Conservation (phyloP, 257 asterid genomes). For the Nicotiana attenuata region DNA sequence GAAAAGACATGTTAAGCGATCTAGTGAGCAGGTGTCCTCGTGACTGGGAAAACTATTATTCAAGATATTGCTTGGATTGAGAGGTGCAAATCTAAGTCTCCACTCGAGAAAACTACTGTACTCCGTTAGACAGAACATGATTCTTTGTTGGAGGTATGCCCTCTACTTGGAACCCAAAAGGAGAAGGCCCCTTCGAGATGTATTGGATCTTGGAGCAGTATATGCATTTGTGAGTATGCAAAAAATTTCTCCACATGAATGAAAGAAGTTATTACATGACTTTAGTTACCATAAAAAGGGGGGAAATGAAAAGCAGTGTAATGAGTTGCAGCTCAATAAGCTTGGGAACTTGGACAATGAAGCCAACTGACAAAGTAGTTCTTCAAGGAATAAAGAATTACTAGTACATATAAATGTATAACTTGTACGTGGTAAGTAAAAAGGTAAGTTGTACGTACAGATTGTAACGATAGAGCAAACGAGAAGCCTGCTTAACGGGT, state of each 20-base stretch:
- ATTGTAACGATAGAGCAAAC: conserved; percentile 84
- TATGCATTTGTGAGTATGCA: not conserved
- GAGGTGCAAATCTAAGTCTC: not conserved
- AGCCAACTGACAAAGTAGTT: not conserved
- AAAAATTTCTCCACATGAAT: not conserved
- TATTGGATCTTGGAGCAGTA: not conserved
- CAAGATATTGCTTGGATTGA: not conserved
- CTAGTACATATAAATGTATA: not conserved
- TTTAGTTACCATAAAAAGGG: not conserved
- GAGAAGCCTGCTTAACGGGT: conserved; percentile 79
- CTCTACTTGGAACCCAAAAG: conserved; percentile 6
- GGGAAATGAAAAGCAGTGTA: not conserved
- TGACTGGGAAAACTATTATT: not conserved
- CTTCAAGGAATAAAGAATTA: not conserved
- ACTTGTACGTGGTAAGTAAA: not conserved
- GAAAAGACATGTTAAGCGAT: not conserved
- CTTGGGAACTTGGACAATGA: not conserved
- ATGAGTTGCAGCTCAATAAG: not conserved
- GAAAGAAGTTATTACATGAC: not conserved
- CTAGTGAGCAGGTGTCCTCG: not conserved
- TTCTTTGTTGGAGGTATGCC: not conserved
- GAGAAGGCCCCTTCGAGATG: not conserved
- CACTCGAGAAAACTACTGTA: not conserved
- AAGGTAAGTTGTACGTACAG: conserved; percentile 42
- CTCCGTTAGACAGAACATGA: not conserved